Evolutionary conservation across 192 early-diverging fungal species (phyloP).

Genomic region (Coemansia sp.): DNA sequence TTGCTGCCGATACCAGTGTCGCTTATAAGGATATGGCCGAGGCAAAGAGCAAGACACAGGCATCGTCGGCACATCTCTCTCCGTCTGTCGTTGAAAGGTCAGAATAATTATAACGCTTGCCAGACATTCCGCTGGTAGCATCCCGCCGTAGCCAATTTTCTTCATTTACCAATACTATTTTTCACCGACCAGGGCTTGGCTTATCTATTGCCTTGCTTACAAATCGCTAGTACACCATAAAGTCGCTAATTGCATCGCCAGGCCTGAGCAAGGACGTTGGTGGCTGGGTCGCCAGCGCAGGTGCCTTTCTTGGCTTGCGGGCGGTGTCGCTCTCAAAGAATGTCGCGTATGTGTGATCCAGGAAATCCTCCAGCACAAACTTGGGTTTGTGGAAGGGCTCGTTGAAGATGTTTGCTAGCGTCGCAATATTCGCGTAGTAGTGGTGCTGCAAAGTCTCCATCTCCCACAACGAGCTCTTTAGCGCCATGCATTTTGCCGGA

Average conservation of each 20-base stretch:
- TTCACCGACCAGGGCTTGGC: too few species aligned
- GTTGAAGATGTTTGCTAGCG: slow-evolving; percentile 80
- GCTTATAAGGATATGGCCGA: neutral
- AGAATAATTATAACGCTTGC: too few species aligned
- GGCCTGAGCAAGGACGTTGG: slow-evolving; percentile 57
- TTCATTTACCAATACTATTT: too few species aligned
- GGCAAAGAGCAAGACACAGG: slow-evolving; percentile 1
- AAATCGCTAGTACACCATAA: slow-evolving; percentile 26
- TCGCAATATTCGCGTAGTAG: slow-evolving; percentile 84
- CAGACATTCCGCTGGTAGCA: too few species aligned
- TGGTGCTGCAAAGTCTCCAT: slow-evolving; percentile 84
- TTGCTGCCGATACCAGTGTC: slow-evolving; percentile 36
- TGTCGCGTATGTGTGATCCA: slow-evolving; percentile 86
- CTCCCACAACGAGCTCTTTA: slow-evolving; percentile 94
- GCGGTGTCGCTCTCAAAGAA: slow-evolving; percentile 69
- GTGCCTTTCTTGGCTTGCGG: slow-evolving; percentile 60
- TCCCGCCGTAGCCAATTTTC: too few species aligned
- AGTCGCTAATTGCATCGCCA: slow-evolving; percentile 51
- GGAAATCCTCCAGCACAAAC: slow-evolving; percentile 93
- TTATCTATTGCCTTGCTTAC: too few species aligned
- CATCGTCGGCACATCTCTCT: slow-evolving; percentile 4
- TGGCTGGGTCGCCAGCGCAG: slow-evolving; percentile 61
- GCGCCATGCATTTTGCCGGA: slow-evolving; percentile 75
- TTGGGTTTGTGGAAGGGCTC: slow-evolving; percentile 84
- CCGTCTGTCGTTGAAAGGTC: neutral